Conservation (phyloP, 257 asterid genomes). For the Avicennia marina region DNA sequence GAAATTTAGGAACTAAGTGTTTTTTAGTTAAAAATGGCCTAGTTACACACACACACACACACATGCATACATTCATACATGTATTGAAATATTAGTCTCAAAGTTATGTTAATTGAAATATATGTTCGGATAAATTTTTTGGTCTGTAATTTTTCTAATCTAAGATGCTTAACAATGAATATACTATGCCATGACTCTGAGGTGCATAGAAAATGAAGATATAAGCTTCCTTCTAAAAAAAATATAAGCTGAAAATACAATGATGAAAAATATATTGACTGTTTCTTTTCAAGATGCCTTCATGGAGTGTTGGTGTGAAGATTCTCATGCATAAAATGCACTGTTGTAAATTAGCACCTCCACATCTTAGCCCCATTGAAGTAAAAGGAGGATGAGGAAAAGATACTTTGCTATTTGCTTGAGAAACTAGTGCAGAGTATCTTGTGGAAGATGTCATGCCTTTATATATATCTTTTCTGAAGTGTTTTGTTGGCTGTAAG, state of each 20-base stretch:
- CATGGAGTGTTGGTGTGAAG: background rate
- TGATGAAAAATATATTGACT: too few species aligned
- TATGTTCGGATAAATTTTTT: background rate
- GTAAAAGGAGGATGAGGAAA: background rate
- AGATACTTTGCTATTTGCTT: background rate
- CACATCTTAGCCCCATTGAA: background rate
- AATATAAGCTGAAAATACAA: background rate
- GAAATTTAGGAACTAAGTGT: too few species aligned
- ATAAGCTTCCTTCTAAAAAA: background rate
- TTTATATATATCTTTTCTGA: background rate
- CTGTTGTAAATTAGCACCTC: background rate
- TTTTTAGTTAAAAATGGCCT: too few species aligned
- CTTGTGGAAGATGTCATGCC: background rate
- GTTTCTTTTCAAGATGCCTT: background rate
- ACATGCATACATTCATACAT: too few species aligned
- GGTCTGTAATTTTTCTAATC: constrained; percentile 1
- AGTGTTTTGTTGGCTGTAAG: background rate
- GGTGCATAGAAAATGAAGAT: too few species aligned
- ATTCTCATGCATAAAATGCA: background rate
- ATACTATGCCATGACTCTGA: too few species aligned
- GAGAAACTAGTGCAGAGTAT: background rate
- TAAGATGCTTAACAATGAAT: too few species aligned
- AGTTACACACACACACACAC: too few species aligned
- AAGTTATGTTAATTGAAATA: too few species aligned
- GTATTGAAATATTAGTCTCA: too few species aligned